Evolutionary conservation across 2,329 filamentous ascomycete genomes (phyloP).

Genomic region (Ophiostoma australiae): DNA sequence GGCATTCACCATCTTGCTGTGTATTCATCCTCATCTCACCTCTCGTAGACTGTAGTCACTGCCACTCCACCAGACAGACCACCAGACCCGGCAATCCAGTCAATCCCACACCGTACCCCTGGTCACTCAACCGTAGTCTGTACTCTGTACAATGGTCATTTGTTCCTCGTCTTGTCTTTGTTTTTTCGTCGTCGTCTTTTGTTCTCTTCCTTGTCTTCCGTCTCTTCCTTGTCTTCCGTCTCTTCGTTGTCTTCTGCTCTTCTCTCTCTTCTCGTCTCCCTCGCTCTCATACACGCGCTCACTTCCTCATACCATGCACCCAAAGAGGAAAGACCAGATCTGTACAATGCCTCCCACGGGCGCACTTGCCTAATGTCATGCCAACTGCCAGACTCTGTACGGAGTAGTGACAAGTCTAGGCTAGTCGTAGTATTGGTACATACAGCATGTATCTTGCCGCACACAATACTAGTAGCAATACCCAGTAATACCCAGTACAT

Average conservation of each 20-base stretch:
- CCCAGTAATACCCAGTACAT: not conserved
- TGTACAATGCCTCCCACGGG: too few relatives aligned
- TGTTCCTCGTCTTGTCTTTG: not conserved
- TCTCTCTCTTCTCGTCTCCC: conserved; percentile 1
- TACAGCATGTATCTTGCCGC: not conserved
- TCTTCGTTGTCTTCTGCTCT: conserved; percentile 3
- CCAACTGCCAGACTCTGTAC: not conserved
- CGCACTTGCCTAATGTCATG: not conserved
- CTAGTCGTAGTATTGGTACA: too few relatives aligned
- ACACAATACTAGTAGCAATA: too few relatives aligned
- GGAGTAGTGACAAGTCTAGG: too few relatives aligned
- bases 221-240: not conserved
- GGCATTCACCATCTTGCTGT: not conserved
- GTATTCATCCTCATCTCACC: not conserved
- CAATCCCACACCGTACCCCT: conserved; percentile 5
- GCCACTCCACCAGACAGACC: not conserved
- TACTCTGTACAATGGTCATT: not conserved
- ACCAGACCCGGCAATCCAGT: not conserved
- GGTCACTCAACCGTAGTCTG: not conserved
- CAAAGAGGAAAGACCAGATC: not conserved
- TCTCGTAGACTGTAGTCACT: not conserved
- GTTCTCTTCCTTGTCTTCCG: not conserved
- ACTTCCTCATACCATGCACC: not conserved
- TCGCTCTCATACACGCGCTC: too few relatives aligned
- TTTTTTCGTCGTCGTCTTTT: not conserved